Base-by-base conservation (phyloP, 2,329 filamentous ascomycete genomes). In the Venturia asperata region DNA sequence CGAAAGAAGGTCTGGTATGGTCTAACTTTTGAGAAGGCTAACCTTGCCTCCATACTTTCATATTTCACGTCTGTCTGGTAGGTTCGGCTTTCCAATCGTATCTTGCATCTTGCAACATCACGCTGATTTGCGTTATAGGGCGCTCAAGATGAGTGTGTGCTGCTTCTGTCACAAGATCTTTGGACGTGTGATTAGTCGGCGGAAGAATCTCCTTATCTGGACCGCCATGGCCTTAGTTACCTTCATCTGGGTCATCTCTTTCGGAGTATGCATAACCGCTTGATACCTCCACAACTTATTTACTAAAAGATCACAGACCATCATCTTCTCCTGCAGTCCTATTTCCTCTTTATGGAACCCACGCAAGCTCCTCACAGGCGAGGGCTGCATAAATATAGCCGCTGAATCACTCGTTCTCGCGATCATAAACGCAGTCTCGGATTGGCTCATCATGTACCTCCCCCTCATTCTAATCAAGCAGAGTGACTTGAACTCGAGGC, bases 131-230 rank as follows among this genome's bases (percentile, higher is more conserved):
- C 41, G 0, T 9, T 27, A 30, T 6, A 61, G 60, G 60, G 60
- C 60, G 0, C 5, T 61, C 2, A 61, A 61, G 13, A 61, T 61
- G 39, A 61, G 60, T 7, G 42, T 61, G 2, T 45, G 37, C 39
- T 42, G 60, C n/a, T 61, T 43, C n/a, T 61, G 60, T 11, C 42
- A 43, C n/a, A 45, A 61, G 4, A 61, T 61, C 11, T 61, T 61
- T 17, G 60, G 60, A 19, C 37, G 60, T 3, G 42, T 42, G 5
- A 45, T 61, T n/a, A 42, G 42, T n/a, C 42, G 39, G 24, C 17
- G 34, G 2, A 7, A 42, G 37, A 61, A 61, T 11, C 27, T 61
- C 24, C 21, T 61, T 5, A 27, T 42, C 11, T 61, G 60, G 60
- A 10, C 37, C 1, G 41, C 39, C n/a, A 61, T 61, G 60, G 27